Conservation (phyloP, 768 basidiomycete genomes). For the Dacryopinax spathularia region DNA sequence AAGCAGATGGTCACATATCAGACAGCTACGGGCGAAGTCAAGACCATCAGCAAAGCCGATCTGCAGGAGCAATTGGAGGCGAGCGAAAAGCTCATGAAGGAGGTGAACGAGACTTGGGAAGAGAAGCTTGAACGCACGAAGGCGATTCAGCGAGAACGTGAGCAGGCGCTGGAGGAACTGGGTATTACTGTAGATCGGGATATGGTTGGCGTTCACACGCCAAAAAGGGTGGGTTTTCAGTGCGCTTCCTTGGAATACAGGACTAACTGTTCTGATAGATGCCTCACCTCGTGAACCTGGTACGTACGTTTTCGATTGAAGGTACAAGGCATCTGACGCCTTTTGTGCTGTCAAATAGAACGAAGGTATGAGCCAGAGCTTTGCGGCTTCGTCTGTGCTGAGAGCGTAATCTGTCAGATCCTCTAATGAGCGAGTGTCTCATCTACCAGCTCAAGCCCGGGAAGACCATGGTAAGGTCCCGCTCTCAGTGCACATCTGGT, state of each 20-base stretch:
- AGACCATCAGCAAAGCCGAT: slow-evolving; percentile 93
- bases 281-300: slow-evolving; percentile 87
- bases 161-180: slow-evolving; percentile 92
- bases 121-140: slow-evolving; percentile 82
- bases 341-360: slow-evolving; percentile 33
- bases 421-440: slow-evolving; percentile 90
- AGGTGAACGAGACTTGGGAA: slow-evolving; percentile 92
- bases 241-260: background rate
- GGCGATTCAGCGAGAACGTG: slow-evolving; percentile 90
- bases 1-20: slow-evolving; percentile 91
- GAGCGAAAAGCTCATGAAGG: slow-evolving; percentile 89
- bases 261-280: slow-evolving; percentile 35
- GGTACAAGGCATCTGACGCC: background rate
- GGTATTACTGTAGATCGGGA: slow-evolving; percentile 98
- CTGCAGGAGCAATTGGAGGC: slow-evolving; percentile 93
- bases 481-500: background rate
- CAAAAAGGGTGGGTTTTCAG: slow-evolving; percentile 70
- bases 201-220: slow-evolving; percentile 90
- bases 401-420: slow-evolving; percentile 40
- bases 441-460: slow-evolving; percentile 86
- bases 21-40: slow-evolving; percentile 83
- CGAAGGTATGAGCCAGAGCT: slow-evolving; percentile 49
- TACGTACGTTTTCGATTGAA: slow-evolving; percentile 30
- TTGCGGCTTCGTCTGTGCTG: slow-evolving; percentile 3
- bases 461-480: slow-evolving; percentile 47